phyloP scores from a whole-genome alignment of 2,329 filamentous ascomycete species.

The Colletotrichum cuscutae region DNA sequence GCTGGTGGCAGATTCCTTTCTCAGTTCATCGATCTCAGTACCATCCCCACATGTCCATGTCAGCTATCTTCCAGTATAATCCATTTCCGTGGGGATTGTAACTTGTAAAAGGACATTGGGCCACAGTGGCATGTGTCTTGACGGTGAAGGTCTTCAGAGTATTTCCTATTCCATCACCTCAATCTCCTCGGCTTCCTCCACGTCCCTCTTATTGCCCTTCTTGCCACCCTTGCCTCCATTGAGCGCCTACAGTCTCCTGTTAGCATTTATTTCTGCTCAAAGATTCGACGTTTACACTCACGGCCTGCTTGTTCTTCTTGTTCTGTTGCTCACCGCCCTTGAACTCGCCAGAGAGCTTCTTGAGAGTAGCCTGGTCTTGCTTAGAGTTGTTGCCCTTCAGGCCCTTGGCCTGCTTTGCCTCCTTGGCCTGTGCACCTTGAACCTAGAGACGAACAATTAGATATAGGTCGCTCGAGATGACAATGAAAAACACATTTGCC shows the following conservation, averaged over 20 bases:
- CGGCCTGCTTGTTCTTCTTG: constrained; percentile 12
- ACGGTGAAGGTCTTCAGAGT: not conserved
- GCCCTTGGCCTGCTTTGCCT: constrained; percentile 10
- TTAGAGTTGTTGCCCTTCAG: constrained; percentile 3
- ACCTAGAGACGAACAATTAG: constrained; percentile 4
- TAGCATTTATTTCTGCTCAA: not conserved
- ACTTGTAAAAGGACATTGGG: not conserved
- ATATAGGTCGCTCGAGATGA: too few species aligned
- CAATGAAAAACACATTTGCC: not conserved
- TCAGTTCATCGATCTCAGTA: too few species aligned
- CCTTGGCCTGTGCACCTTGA: constrained; percentile 7
- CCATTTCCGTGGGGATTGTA: not conserved
- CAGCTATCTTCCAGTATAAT: too few species aligned
- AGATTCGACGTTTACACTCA: not conserved
- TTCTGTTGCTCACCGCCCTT: not conserved
- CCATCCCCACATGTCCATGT: too few species aligned
- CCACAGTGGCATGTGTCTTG: not conserved
- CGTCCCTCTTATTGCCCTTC: not conserved
- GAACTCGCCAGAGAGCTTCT: not conserved
- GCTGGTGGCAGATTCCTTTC: too few species aligned
- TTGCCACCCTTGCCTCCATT: not conserved
- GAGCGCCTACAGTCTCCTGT: not conserved
- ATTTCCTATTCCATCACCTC: not conserved
- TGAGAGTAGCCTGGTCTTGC: constrained; percentile 6
- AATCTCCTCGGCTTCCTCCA: not conserved